phyloP scores from a whole-genome alignment of 2,329 filamentous ascomycete species.

The Colletotrichum somersetense region DNA sequence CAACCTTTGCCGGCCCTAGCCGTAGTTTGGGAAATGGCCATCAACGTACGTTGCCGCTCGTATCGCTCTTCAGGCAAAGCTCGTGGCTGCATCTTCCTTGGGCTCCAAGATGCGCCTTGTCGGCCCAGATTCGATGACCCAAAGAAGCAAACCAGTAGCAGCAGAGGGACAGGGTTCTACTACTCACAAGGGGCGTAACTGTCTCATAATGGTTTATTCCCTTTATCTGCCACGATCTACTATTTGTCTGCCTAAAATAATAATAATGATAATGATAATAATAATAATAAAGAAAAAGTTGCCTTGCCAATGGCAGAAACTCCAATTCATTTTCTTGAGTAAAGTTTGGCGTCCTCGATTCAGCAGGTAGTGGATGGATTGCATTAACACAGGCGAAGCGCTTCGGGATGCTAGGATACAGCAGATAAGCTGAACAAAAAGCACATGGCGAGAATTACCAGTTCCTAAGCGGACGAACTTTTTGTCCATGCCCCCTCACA shows the following conservation, averaged over 20 bases:
- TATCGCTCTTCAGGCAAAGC: not conserved
- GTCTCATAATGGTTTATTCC: too few species aligned
- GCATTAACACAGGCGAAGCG: not conserved
- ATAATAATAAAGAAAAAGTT: not conserved
- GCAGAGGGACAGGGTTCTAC: too few species aligned
- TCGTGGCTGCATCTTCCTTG: not conserved
- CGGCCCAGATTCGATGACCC: not conserved
- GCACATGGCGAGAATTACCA: not conserved
- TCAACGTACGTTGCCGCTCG: constrained; percentile 6
- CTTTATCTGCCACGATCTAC: too few species aligned
- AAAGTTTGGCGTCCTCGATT: too few species aligned
- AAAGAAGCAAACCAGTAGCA: too few species aligned
- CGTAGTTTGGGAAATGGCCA: not conserved
- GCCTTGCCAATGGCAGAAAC: constrained; percentile 34
- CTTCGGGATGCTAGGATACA: not conserved
- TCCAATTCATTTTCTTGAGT: not conserved
- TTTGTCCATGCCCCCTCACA: not conserved
- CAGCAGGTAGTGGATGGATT: too few species aligned
- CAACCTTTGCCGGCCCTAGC: not conserved
- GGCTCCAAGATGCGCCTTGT: not conserved
- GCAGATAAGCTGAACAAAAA: not conserved
- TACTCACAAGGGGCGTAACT: too few species aligned
- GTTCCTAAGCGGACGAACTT: constrained; percentile 1
- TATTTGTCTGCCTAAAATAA: not conserved
- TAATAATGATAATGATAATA: not conserved